Evolutionary conservation across 1,139 yeast genomes (phyloP), one percentile per base, ranked within the genome.

Genomic region (Geotrichum bryndzae): DNA sequence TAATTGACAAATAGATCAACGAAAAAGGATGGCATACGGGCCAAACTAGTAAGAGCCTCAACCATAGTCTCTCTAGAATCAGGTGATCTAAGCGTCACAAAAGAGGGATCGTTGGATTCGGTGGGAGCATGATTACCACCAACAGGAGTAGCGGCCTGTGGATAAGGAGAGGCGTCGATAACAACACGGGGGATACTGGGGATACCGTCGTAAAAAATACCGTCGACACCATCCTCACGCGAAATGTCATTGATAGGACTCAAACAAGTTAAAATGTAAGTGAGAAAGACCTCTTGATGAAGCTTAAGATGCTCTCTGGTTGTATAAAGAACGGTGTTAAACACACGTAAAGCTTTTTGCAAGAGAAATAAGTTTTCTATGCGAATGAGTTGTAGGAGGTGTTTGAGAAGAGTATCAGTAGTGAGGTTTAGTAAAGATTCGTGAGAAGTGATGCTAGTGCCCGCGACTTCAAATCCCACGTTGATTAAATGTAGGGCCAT

Each of bases 391-490:
- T 86, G 96, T 56, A 94, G 82, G 38, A 92, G 80, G 70, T 90
- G 89, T 71, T 91, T 92, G 70, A 91, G 88, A 29, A 92, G 82
- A 13, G 90, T 87, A 68, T 90, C 95, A 0, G 95, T 83, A 3
- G 90, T 82, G 52, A 90, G 77, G 27, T 81, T 81, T 71, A 90
- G 80, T 58, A 92, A 76, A 1, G 88, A 80, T 1, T 87, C 85
- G 69, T 89, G 94, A 13, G 78, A 73, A 0, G 88, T 83, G 60
- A 94, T 80, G 51, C 82, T 82, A 54, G 77, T 74, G 2, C 97
- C 97, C 6, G 94, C 80, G 10, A 90, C 87, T 72, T 94, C 98
- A 61, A 94, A 81, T 1, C 96, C 90, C 0, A 87, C 86, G 60
- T 85, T 86, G 51, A 95, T 80, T 55, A 94, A 80, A 54, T 86